Evolutionary conservation across 331 rosid species (phyloP), one percentile per base, ranked within the genome.

Genomic region (Malus hybrid): DNA sequence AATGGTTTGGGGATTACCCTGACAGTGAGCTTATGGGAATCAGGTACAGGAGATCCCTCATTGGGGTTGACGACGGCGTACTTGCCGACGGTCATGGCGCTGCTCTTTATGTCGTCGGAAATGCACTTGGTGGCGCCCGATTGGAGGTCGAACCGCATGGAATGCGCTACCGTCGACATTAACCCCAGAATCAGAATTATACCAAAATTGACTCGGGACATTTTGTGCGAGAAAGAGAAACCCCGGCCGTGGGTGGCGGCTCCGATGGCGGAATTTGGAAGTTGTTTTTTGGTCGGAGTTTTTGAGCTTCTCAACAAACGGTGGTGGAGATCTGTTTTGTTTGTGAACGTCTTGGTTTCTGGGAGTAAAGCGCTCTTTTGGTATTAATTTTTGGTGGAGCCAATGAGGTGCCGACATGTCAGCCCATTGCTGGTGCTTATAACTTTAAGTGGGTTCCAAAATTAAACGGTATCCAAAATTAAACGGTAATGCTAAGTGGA

Each of bases 111-210:
- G 20, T 92, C 93, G 76, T 94, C 97, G 15, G 97, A 79, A 18
- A 94, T 86, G 90, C 97, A 94, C 80, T 92, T 94, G 62, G 89
- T 85, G 28, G 78, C 36, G 74, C 92, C 97, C 7, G 90, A 75
- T 69, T 13, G 77, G 29, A 94, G 85, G 71, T 94, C 97, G 85
- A 90, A 89, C 16, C 91, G 86, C 93, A 88, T 81, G 13, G 95
- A 85, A 52, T 77, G 68, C 15, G 72, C 85, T 67, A 83, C 31
- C 18, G 66, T 46, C 28, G 74, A 46, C 48, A 39, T 50, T 32
- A 70, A 24, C 6, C 60, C 61, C 6, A 74, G 15, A 56, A 80
- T 19, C n/a, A 72, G 34, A 72, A 68, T 57, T 13, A 72, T 27
- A 60, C 22, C 18, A 67, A 65, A 11, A 39, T 50, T 50, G 34